These are phyloP conservation scores for Strobilomyces confusus DNA, from an alignment of 768 basidiomycete genomes.

Conservation along the genomic window DNA sequence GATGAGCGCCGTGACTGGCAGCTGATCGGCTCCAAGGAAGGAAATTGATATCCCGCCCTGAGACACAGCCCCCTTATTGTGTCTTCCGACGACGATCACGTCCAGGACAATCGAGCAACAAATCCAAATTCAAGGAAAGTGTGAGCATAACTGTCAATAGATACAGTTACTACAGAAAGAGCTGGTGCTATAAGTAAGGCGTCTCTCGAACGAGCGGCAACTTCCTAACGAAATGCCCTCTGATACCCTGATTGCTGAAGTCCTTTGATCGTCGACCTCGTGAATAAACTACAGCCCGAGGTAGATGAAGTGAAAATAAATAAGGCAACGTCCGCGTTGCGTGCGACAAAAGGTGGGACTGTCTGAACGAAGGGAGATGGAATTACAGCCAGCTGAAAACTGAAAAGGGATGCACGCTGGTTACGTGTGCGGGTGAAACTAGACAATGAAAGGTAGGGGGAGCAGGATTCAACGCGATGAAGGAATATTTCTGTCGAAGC, in stretches of 20 bases:
- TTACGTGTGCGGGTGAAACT: not conserved
- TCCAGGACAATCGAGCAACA: not conserved
- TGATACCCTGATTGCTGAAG: slow-evolving; percentile 1
- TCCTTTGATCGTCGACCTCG: slow-evolving; percentile 1
- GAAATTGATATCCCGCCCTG: not conserved
- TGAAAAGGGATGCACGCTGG: not conserved
- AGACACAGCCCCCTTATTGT: not conserved
- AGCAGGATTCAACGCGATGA: not conserved
- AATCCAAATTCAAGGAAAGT: slow-evolving; percentile 13
- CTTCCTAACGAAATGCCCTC: slow-evolving; percentile 5
- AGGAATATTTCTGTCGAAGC: not conserved
- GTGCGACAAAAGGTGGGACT: slow-evolving; percentile 6
- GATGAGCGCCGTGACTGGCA: too few species aligned
- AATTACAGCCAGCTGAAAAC: slow-evolving; percentile 9
- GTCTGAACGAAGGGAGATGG: slow-evolving; percentile 19
- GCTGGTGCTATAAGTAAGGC: not conserved
- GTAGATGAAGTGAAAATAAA: not conserved
- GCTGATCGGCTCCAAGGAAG: too few species aligned
- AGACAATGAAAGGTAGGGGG: not conserved
- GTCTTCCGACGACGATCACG: not conserved
- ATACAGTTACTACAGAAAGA: slow-evolving; percentile 1
- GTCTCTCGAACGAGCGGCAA: slow-evolving; percentile 2
- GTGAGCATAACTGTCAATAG: not conserved
- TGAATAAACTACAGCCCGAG: slow-evolving; percentile 2
- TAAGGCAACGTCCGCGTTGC: slow-evolving; percentile 10